Base-by-base conservation (phyloP, 805 yeast genomes). In the Candida maris region DNA sequence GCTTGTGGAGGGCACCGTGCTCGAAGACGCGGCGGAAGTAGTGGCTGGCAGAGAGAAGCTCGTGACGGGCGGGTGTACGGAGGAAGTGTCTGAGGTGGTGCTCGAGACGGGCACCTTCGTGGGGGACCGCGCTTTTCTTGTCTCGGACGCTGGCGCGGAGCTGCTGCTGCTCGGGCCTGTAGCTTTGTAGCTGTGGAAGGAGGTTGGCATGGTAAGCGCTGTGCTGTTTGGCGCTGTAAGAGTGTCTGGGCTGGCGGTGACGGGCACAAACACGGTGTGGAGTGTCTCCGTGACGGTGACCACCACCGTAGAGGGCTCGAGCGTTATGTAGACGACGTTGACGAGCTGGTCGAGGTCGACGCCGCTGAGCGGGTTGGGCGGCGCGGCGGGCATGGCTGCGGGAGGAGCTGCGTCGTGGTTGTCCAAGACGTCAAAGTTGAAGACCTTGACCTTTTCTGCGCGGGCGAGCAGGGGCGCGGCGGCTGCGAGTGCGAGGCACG, bases 211-310 rank as follows among this genome's bases (percentile, higher is more conserved):
- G 8, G 15, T 27, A 25, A 38, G 9, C 24, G 24, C 19, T 13
- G 38, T 16, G 16, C 13, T 5, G 27, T 15, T 15, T 15, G 24
- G 27, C 16, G 45, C 38, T 32, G 33, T 24, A 17, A 39, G 46
- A 14, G 48, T 41, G 30, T 45, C 43, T 0, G 50, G 46, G 6
- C 41, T 42, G 18, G 48, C 41, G 9, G 46, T 39, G 17, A 38
- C 26, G 7, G 42, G 17, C 18, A 37, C 34, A n/a, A 17, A 33
- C 18, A 37, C 42, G 4, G 41, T 35, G 8, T 42, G 42, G 5
- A 46, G 37, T 6, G 59, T 52, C 26, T 42, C 40, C 1, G 60
- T 56, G 25, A 54, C 48, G 1, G 60, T 55, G 17, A 52, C 41
- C 32, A 28, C 47, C 22, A 56, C 46, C 1, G 59, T 54, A 1